A percentile compares a stretch with the other conserved stretches of the same genome.
Evolutionary conservation across 495 filamentous ascomycete genomes (phyloP).

Genomic region (Penicillium macrosclerotiorum): DNA sequence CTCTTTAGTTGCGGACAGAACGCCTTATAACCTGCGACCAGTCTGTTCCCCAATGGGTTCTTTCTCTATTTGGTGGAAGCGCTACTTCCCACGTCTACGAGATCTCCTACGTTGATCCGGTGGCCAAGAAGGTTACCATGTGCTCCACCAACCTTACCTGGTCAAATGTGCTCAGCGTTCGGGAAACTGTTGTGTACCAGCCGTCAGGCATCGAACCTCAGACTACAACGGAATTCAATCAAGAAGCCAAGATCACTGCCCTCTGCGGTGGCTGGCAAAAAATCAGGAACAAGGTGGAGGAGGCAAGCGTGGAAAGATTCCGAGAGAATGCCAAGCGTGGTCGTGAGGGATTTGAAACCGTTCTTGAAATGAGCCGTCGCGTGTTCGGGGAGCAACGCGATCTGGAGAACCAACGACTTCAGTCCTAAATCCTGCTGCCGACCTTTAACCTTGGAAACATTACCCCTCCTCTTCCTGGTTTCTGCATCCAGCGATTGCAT

Average conservation of each 20-base stretch:
- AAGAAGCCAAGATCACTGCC: slow-evolving; percentile 89
- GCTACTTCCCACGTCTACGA: slow-evolving; percentile 84
- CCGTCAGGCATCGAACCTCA: slow-evolving; percentile 52
- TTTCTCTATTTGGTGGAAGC: slow-evolving; percentile 69
- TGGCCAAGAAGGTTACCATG: slow-evolving; percentile 83
- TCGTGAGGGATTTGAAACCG: slow-evolving; percentile 88
- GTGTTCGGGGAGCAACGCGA: slow-evolving; percentile 90
- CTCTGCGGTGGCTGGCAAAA: slow-evolving; percentile 95
- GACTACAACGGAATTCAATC: slow-evolving; percentile 73
- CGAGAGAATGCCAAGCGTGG: slow-evolving; percentile 86
- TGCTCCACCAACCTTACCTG: slow-evolving; percentile 88
- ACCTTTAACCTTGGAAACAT: background rate
- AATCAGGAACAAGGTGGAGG: slow-evolving; percentile 90
- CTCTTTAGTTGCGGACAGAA: slow-evolving; percentile 79
- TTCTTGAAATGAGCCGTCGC: slow-evolving; percentile 87
- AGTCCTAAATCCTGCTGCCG: slow-evolving; percentile 11
- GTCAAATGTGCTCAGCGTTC: slow-evolving; percentile 80
- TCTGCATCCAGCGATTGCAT: slow-evolving; percentile 39
- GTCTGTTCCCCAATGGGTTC: slow-evolving; percentile 82
- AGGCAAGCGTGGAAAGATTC: slow-evolving; percentile 84
- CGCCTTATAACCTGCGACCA: slow-evolving; percentile 95
- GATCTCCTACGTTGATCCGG: slow-evolving; percentile 87
- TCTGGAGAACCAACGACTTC: slow-evolving; percentile 40
- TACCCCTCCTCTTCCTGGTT: slow-evolving; percentile 8
- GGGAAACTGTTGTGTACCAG: slow-evolving; percentile 84